Conservation (phyloP, 148 eudicot species). For the Rhododendron ferrugineum region DNA sequence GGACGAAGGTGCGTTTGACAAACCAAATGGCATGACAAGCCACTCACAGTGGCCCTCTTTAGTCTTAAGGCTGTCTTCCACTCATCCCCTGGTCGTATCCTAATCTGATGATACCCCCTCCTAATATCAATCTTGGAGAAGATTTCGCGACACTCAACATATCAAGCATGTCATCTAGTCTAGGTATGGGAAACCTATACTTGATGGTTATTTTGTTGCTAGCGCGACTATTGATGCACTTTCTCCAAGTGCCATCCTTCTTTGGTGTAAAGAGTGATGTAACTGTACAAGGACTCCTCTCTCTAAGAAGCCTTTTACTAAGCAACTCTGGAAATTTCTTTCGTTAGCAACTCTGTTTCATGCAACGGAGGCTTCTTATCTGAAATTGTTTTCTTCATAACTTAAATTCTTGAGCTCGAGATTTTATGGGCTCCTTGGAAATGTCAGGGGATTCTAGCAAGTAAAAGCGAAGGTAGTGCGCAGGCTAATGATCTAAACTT, state of each 20-base stretch:
- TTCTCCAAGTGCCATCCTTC: neutral
- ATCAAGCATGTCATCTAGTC: neutral
- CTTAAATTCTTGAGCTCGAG: neutral
- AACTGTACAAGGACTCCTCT: neutral
- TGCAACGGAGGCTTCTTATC: neutral
- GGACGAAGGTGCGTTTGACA: neutral
- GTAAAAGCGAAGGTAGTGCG: neutral
- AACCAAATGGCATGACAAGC: neutral
- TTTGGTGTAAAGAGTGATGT: neutral
- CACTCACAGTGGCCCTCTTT: neutral
- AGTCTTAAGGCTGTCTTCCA: neutral
- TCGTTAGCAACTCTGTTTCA: neutral
- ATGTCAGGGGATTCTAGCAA: neutral
- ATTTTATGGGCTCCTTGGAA: neutral
- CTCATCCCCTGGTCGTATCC: neutral
- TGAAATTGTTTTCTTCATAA: neutral
- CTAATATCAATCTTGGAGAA: slow-evolving; percentile 1
- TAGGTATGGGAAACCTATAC: neutral
- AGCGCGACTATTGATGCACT: neutral
- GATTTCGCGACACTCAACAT: neutral
- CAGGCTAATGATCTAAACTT: neutral
- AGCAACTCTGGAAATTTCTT: neutral
- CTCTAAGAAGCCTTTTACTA: neutral
- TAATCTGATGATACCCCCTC: neutral
- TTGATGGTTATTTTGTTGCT: neutral